Evolutionary conservation across 1,139 yeast genomes (phyloP), one percentile per base, ranked within the genome.

Genomic region (Geotrichum phurueaensis): DNA sequence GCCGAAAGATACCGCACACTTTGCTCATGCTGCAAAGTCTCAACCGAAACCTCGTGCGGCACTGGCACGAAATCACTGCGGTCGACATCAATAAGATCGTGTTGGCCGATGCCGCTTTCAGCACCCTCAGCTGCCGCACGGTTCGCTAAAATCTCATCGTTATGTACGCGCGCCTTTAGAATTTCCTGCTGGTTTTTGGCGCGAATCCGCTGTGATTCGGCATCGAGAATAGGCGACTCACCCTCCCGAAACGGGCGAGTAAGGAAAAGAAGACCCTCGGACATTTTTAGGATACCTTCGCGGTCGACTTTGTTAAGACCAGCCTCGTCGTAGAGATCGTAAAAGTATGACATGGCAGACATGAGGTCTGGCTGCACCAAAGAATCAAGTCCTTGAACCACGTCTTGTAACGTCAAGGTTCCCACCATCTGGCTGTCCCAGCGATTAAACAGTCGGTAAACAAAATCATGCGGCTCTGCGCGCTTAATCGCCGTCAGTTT

Each of bases 1-100:
- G 97, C 95, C 1, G 90, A 82, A 43, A 94, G 77, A 69, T 91
- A 94, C 64, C 97, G 78, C 64, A 89, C 95, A 15, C 86, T 76
- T 72, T 91, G 97, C 68, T 83, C 86, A 59, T 81, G 81, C 66
- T 83, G 85, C 65, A 89, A 81, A 63, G 79, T 80, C 57, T 84
- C 85, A 12, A 66, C 31, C 20, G 65, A 66, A 5, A 65, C 53
- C 67, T 58, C 57, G 13, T 43, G 22, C 12, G 62, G 61, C 22
- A 54, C 58, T 5, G 47, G 47, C 20, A 39, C 5, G 18, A 39
- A 39, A n/a, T 39, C 47, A 39, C 47, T 39, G 10, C 20, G 51
- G 51, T 29, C 51, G 9, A 29, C 18, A 25, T 49, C 51, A 18
- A 39, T 39, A 12, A 39, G 22, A n/a, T 59, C 59, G n/a, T 51